Percentiles rank a stretch among this genome's conserved stretches.
These are phyloP conservation scores for Solanum virginianum DNA, from an alignment of 257 asterid genomes.

Conservation along the genomic window DNA sequence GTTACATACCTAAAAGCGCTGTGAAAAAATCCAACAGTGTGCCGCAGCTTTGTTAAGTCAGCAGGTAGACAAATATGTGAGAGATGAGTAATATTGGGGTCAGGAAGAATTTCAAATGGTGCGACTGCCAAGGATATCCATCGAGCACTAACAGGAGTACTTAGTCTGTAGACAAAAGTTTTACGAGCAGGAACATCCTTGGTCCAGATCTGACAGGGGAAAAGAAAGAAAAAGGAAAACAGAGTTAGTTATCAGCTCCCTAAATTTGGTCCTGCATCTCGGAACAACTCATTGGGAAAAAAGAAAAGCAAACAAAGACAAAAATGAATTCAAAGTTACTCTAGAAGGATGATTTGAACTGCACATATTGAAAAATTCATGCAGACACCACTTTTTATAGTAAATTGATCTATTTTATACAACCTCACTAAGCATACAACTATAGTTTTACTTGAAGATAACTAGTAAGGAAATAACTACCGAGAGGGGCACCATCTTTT, in stretches of 20 bases:
- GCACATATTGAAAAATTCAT: background rate
- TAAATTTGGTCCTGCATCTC: background rate
- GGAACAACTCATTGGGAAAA: background rate
- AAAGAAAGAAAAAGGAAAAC: background rate
- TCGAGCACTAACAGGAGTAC: conserved; percentile 86
- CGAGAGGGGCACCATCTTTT: background rate
- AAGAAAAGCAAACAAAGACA: background rate
- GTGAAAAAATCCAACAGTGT: conserved; percentile 68
- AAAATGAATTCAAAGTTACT: background rate
- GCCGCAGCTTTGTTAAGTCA: conserved; percentile 68
- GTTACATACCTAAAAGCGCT: conserved; percentile 68
- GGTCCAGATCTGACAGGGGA: conserved; percentile 51
- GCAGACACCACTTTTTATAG: background rate
- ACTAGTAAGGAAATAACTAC: background rate
- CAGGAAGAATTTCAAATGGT: conserved; percentile 83
- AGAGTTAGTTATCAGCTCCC: background rate
- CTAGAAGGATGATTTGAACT: background rate
- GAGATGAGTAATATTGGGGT: conserved; percentile 50
- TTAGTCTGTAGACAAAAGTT: conserved; percentile 77
- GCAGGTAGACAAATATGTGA: conserved; percentile 71
- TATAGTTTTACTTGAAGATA: background rate
- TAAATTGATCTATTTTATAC: background rate
- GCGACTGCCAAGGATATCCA: conserved; percentile 91
- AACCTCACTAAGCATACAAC: background rate
- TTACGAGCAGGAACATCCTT: conserved; percentile 83